Percentiles rank a stretch among this genome's conserved stretches.
Evolutionary conservation across 2,329 filamentous ascomycete genomes (phyloP).

Genomic region (Trichophyton simii): DNA sequence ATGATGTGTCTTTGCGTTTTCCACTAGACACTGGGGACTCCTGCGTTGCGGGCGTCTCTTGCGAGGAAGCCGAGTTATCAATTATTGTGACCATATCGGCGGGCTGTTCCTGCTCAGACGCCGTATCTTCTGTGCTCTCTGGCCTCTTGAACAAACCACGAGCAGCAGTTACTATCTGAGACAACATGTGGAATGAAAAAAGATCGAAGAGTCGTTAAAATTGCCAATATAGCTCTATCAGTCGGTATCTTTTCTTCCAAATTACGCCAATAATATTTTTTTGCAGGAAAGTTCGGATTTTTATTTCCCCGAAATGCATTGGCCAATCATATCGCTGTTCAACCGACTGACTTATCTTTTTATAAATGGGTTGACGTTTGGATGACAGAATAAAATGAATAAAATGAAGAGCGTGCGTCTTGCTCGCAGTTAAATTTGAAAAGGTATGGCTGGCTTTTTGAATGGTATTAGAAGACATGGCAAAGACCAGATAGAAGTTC

Average conservation of each 20-base stretch:
- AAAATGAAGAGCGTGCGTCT: no score
- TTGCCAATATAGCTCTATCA: not conserved
- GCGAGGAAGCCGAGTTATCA: slow-evolving; percentile 18
- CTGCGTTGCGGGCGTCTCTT: slow-evolving; percentile 6
- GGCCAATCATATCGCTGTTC: not conserved
- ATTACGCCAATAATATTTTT: not conserved
- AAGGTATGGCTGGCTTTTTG: no score
- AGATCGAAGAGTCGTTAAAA: not conserved
- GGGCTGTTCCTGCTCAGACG: not conserved
- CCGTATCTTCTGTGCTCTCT: slow-evolving; percentile 16
- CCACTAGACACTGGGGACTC: slow-evolving; percentile 7
- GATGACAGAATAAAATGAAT: no score
- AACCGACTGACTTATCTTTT: no score
- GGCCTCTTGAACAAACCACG: slow-evolving; percentile 30
- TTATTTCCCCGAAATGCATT: not conserved
- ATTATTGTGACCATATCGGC: slow-evolving; percentile 26
- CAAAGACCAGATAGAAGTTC: slow-evolving; percentile 1
- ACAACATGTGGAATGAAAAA: slow-evolving; percentile 26
- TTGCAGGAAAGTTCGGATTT: not conserved
- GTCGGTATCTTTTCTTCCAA: not conserved
- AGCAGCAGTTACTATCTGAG: slow-evolving; percentile 30
- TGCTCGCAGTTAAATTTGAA: no score
- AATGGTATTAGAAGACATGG: not conserved
- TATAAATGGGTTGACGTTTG: no score
- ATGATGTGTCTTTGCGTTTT: slow-evolving; percentile 23